Percentiles rank a stretch among this genome's conserved stretches.
Conservation (phyloP, 2,329 filamentous ascomycete species). For the Onygenales sp. region DNA sequence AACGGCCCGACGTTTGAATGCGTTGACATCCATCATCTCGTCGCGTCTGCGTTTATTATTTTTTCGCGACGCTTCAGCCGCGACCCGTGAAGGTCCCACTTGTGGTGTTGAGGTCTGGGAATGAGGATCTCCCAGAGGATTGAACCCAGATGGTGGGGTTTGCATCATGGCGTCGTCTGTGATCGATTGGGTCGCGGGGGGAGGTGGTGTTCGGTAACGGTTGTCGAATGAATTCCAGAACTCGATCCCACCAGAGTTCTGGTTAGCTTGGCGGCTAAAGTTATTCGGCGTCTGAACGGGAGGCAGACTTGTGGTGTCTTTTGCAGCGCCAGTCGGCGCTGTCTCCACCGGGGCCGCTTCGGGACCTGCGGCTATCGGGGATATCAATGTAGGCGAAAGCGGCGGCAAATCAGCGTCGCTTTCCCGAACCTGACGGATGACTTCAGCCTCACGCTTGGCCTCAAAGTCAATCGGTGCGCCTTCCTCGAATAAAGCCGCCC, state of each 20-base stretch:
- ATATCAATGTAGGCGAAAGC: slow-evolving; percentile 38
- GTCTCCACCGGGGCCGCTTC: slow-evolving; percentile 17
- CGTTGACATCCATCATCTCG: slow-evolving; percentile 78
- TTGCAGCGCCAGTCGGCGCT: slow-evolving; percentile 14
- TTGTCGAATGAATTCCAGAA: slow-evolving; percentile 78
- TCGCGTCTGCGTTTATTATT: slow-evolving; percentile 65
- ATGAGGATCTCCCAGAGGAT: background rate
- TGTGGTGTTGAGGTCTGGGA: background rate
- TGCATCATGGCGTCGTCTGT: slow-evolving; percentile 32
- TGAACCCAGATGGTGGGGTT: slow-evolving; percentile 21
- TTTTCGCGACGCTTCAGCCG: slow-evolving; percentile 6
- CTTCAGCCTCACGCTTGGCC: slow-evolving; percentile 82
- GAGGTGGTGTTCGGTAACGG: slow-evolving; percentile 55
- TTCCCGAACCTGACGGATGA: slow-evolving; percentile 89
- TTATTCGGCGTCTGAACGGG: slow-evolving; percentile 45
- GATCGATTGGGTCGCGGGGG: slow-evolving; percentile 43
- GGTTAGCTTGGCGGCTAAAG: slow-evolving; percentile 65
- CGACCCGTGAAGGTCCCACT: slow-evolving; percentile 8
- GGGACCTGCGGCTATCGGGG: slow-evolving; percentile 37
- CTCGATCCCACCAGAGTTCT: slow-evolving; percentile 60
- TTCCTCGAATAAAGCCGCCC: slow-evolving; percentile 82
- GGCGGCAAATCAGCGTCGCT: slow-evolving; percentile 58
- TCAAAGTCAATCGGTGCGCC: slow-evolving; percentile 79
- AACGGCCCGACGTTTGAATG: slow-evolving; percentile 85
- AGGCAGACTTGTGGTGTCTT: background rate